Evolutionary conservation across 208 protist species (phyloP).

Genomic region (Trypanosoma caninum): DNA sequence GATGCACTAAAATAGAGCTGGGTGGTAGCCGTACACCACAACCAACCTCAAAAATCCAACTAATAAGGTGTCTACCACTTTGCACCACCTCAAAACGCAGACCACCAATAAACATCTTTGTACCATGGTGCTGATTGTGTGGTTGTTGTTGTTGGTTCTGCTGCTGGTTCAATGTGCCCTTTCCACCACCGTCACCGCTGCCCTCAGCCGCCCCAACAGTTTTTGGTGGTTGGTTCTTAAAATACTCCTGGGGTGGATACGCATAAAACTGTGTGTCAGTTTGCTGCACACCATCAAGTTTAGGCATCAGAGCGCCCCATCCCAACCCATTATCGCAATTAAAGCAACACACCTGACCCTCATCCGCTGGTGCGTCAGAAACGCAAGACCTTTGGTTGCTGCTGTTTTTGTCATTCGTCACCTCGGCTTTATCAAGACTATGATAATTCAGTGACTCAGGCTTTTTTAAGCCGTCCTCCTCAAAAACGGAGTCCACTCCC

Average conservation of each 20-base stretch:
- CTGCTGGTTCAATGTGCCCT: too few relatives aligned
- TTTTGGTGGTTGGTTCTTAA: conserved; percentile 33
- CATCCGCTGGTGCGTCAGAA: neutral
- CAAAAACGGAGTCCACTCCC: neutral
- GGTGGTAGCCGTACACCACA: conserved; percentile 56
- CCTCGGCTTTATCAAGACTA: neutral
- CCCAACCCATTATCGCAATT: conserved; percentile 11
- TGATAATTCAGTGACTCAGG: neutral
- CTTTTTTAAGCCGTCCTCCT: neutral
- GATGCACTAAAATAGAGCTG: conserved; percentile 69
- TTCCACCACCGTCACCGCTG: conserved; percentile 3
- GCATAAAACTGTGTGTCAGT: conserved; percentile 33
- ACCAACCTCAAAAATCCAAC: conserved; percentile 65
- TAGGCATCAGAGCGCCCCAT: conserved; percentile 12
- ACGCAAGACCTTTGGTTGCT: neutral
- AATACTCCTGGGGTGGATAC: conserved; percentile 47
- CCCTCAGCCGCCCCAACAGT: neutral
- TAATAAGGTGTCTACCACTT: conserved; percentile 51
- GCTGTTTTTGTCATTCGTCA: neutral
- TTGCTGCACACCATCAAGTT: conserved; percentile 6
- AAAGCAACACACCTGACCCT: conserved; percentile 3
- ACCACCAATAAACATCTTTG: conserved; percentile 80
- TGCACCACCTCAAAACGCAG: conserved; percentile 87
- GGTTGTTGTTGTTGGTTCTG: too few relatives aligned
- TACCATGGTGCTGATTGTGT: conserved; percentile 31